Evolutionary conservation across 495 filamentous ascomycete species (phyloP).

Genomic region (Penicillium antarcticum): DNA sequence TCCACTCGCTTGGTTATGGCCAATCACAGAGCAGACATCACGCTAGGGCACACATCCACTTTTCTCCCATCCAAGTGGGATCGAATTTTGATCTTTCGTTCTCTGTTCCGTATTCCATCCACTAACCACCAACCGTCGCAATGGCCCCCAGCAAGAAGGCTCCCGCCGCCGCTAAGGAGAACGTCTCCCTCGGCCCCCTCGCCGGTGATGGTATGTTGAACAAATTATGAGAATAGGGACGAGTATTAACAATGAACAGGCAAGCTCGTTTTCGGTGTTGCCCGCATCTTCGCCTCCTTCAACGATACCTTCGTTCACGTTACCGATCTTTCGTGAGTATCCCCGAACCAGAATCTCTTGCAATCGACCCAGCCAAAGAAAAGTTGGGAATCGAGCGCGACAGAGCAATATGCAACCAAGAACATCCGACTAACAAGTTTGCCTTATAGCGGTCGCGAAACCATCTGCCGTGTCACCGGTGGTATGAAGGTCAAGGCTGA

Average conservation of each 20-base stretch:
- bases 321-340: conserved; percentile 92
- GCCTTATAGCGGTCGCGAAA: conserved; percentile 94
- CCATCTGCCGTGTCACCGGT: conserved; percentile 97
- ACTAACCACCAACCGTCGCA: conserved; percentile 43
- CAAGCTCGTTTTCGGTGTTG: conserved; percentile 98
- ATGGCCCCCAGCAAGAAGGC: conserved; percentile 82
- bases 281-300: conserved; percentile 98
- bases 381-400: not conserved
- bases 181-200: conserved; percentile 96
- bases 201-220: conserved; percentile 72
- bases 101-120: conserved; percentile 43
- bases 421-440: conserved; percentile 57
- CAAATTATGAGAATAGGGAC: not conserved
- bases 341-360: not conserved
- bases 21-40: conserved; percentile 25
- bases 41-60: conserved; percentile 47
- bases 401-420: not conserved
- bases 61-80: conserved; percentile 22
- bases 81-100: conserved; percentile 17
- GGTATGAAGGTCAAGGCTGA: conserved; percentile 99
- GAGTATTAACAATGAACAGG: conserved; percentile 45
- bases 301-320: conserved; percentile 99
- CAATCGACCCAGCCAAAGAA: conserved; percentile 1
- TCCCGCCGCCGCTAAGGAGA: conserved; percentile 77
- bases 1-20: conserved; percentile 32